These are phyloP conservation scores for Beauveria bassiana DNA, from an alignment of 2,329 filamentous ascomycete genomes.

Conservation along the genomic window DNA sequence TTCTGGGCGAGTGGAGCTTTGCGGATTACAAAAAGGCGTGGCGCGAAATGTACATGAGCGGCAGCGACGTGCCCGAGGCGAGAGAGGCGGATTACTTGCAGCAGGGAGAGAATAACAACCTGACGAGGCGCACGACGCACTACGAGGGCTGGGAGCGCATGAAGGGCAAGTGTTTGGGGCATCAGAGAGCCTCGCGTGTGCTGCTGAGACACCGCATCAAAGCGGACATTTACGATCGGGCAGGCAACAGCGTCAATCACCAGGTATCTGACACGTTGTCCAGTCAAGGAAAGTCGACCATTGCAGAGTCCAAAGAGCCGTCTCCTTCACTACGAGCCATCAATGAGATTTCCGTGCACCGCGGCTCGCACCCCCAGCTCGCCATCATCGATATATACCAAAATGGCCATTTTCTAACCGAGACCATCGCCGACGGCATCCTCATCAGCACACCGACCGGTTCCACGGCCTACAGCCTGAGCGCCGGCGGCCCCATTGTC, in stretches of 20 bases:
- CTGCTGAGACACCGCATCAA: conserved; percentile 80
- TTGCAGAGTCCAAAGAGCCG: conserved; percentile 27
- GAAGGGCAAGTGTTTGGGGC: conserved; percentile 74
- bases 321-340: conserved; percentile 59
- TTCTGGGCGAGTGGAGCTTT: conserved; percentile 95
- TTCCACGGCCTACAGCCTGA: conserved; percentile 92
- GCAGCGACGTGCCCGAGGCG: conserved; percentile 40
- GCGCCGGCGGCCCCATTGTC: conserved; percentile 84
- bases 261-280: conserved; percentile 38
- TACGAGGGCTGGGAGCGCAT: conserved; percentile 59
- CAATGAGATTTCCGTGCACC: conserved; percentile 92
- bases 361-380: conserved; percentile 82
- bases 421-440: conserved; percentile 91
- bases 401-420: conserved; percentile 81
- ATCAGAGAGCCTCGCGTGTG: conserved; percentile 66
- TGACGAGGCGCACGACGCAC: conserved; percentile 14
- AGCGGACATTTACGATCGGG: conserved; percentile 71
- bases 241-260: conserved; percentile 53
- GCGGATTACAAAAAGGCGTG: conserved; percentile 86
- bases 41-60: conserved; percentile 82
- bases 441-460: conserved; percentile 91
- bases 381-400: conserved; percentile 89
- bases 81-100: conserved; percentile 34
- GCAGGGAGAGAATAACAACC: conserved; percentile 20
- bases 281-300: conserved; percentile 34